phyloP scores from a whole-genome alignment of 805 yeast genomes.

The Lachancea dasiensis region DNA sequence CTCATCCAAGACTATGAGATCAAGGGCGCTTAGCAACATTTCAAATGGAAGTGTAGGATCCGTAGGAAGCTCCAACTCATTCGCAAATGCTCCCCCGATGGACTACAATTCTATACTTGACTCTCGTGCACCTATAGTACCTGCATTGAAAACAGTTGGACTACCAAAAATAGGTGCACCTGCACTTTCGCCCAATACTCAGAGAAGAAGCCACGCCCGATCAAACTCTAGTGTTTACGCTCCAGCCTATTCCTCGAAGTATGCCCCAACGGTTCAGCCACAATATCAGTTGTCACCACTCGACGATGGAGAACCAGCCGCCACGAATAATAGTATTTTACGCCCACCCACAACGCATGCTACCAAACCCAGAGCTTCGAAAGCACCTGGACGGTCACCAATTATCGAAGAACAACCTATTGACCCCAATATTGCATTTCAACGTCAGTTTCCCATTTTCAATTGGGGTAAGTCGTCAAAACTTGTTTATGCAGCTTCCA shows the following conservation, averaged over 20 bases:
- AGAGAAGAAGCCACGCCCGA: conserved; percentile 24
- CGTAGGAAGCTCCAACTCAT: conserved; percentile 6
- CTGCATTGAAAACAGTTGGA: conserved; percentile 10
- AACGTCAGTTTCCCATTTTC: conserved; percentile 71
- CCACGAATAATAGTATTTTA: not conserved
- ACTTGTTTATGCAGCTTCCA: conserved; percentile 42
- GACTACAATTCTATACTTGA: not conserved
- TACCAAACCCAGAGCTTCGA: not conserved
- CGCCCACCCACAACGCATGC: not conserved
- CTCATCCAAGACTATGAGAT: conserved; percentile 9
- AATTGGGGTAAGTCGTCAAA: conserved; percentile 51
- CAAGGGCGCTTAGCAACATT: conserved; percentile 23
- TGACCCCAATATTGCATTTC: conserved; percentile 49
- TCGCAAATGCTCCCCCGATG: not conserved
- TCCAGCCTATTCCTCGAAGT: conserved; percentile 31
- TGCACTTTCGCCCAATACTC: conserved; percentile 8
- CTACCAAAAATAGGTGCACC: conserved; percentile 11
- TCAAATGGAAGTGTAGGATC: conserved; percentile 17
- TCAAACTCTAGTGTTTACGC: conserved; percentile 31
- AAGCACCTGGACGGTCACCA: not conserved
- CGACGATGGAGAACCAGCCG: not conserved
- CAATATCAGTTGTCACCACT: conserved; percentile 18
- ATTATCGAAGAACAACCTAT: conserved; percentile 13
- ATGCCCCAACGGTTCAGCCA: conserved; percentile 36
- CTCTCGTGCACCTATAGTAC: conserved; percentile 5